Percentiles rank a stretch among this genome's conserved stretches.
Conservation (phyloP, 2,329 filamentous ascomycete species). For the Byssoonygena ceratinophila region DNA sequence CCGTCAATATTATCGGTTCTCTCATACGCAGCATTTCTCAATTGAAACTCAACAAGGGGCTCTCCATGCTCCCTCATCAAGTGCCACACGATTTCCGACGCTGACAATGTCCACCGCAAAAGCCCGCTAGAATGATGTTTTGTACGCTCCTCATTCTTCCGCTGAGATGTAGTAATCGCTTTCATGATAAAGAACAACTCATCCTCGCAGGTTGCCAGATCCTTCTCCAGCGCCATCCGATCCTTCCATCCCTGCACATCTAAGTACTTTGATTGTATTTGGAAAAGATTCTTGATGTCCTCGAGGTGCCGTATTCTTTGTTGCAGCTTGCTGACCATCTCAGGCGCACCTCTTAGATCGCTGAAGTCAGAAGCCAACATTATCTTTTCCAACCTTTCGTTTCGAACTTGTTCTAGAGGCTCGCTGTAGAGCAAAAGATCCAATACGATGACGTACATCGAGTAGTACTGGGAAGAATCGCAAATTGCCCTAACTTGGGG, state of each 20-base stretch:
- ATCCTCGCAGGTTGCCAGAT: constrained; percentile 81
- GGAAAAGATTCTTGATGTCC: constrained; percentile 93
- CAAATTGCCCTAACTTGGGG: constrained; percentile 88
- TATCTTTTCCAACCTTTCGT: constrained; percentile 90
- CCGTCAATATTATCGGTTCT: constrained; percentile 95
- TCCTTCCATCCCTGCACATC: constrained; percentile 89
- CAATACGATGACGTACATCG: constrained; percentile 94
- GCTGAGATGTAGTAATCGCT: constrained; percentile 90
- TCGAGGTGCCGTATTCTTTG: constrained; percentile 87
- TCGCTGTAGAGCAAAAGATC: constrained; percentile 95
- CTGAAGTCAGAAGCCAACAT: constrained; percentile 98
- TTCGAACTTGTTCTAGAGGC: constrained; percentile 92
- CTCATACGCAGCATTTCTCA: constrained; percentile 84
- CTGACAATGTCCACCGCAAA: constrained; percentile 85
- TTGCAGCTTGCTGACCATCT: constrained; percentile 84
- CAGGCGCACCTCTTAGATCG: constrained; percentile 82
- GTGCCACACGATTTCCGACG: constrained; percentile 94
- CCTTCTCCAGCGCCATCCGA: constrained; percentile 74
- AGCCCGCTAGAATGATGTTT: constrained; percentile 65
- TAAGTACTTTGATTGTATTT: constrained; percentile 76
- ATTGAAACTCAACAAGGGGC: constrained; percentile 82
- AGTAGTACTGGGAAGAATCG: constrained; percentile 94
- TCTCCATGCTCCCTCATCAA: constrained; percentile 78
- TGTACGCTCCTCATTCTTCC: constrained; percentile 62
- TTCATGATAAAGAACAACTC: constrained; percentile 99